Percentiles rank a stretch among this genome's conserved stretches.
Evolutionary conservation across 768 basidiomycete genomes (phyloP).

Genomic region (Tricholomella constricta): DNA sequence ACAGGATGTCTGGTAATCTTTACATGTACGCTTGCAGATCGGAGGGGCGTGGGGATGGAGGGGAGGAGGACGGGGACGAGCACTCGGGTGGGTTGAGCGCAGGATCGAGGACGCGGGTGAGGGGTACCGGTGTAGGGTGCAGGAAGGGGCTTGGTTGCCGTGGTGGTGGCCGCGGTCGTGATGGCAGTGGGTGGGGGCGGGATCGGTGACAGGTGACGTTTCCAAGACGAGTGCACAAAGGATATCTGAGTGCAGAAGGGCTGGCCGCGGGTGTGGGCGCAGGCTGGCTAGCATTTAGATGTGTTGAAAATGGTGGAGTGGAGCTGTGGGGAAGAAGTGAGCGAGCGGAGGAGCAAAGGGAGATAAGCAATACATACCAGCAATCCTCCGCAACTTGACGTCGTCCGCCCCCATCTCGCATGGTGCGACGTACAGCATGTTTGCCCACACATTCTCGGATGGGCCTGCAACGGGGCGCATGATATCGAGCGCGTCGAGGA

Average conservation of each 20-base stretch:
- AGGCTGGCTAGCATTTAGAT: slow-evolving; percentile 14
- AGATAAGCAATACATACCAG: slow-evolving; percentile 31
- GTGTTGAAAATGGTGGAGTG: slow-evolving; percentile 24
- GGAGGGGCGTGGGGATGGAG: too few relatives aligned
- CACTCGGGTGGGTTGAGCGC: too few relatives aligned
- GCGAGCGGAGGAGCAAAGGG: slow-evolving; percentile 36
- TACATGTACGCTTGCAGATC: too few relatives aligned
- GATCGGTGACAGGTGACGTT: not conserved
- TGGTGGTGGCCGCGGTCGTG: too few relatives aligned
- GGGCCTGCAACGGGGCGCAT: slow-evolving; percentile 30
- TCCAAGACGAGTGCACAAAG: slow-evolving; percentile 4
- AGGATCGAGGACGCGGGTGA: not conserved
- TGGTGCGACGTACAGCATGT: slow-evolving; percentile 62
- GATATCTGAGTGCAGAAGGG: slow-evolving; percentile 22
- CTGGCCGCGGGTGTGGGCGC: slow-evolving; percentile 4
- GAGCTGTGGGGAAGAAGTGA: slow-evolving; percentile 26
- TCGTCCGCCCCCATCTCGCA: slow-evolving; percentile 28
- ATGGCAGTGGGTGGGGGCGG: slow-evolving; percentile 24
- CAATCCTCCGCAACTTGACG: slow-evolving; percentile 27
- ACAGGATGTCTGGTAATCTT: too few relatives aligned
- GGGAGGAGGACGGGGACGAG: too few relatives aligned
- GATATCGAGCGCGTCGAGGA: slow-evolving; percentile 52
- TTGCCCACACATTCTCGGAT: slow-evolving; percentile 36
- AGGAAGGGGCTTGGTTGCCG: not conserved
- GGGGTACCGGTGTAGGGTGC: not conserved